Evolutionary conservation across 352 stramenopile species (phyloP), one percentile per base, ranked within the genome.

Genomic region (Pythium phragmiticola): DNA sequence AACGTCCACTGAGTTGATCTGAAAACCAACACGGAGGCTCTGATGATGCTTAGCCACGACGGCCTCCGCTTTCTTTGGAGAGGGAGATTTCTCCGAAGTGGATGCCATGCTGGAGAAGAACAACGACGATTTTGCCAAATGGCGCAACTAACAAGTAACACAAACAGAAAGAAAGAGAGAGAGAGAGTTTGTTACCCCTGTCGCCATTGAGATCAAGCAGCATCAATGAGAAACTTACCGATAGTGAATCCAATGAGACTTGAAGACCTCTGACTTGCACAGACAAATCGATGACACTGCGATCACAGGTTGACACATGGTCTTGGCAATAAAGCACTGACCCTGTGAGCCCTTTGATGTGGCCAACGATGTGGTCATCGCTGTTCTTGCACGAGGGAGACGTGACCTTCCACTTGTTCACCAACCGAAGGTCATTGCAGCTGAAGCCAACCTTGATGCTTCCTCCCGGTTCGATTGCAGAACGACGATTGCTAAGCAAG

Each of bases 291-390:
- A 51, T 28, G 16, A 13, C 47, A 13, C 17, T 59, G 16, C 54
- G 61, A 13, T 63, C 54, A n/a, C 45, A 30, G 6, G 52, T 46
- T 14, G 61, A 63, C 6, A 63, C 26, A 17, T 59, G 7, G 47
- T 59, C 61, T 58, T 61, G 61, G 30, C 34, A 50, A 39, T 62
- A 59, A n/a, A 68, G 46, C 2, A 48, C 46, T 2, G 61, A 68
- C n/a, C 16, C 43, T 13, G 53, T 53, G 7, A 68, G 26, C 7
- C 39, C 45, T 28, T 41, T 43, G 11, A 63, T 12, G 3, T 57
- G 14, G 4, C 21, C 21, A 8, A 59, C 46, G n/a, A 47, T 37
- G 3, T 39, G 4, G n/a, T 39, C 1, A 26, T 42, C 33, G 16
- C 12, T 28, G 17, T 23, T 17, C 4, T 36, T 37, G 4, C 2